Conservation (phyloP, 495 filamentous ascomycete species). For the Aspergillus mulundensis region DNA sequence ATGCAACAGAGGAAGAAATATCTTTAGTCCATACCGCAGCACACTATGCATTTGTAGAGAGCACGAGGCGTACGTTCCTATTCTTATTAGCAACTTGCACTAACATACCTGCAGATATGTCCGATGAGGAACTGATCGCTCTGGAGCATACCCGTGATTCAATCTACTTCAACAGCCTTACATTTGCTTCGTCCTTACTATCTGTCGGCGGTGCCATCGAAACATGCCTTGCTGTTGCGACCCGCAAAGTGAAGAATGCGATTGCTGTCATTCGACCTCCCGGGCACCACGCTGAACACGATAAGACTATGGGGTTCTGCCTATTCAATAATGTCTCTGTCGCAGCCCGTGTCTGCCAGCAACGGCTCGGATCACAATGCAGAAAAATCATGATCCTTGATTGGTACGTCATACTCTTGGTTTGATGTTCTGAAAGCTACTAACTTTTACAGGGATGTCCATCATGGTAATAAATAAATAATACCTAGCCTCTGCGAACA, state of each 20-base stretch:
- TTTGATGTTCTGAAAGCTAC: constrained; percentile 4
- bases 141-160: constrained; percentile 70
- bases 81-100: no score
- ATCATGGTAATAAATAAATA: constrained; percentile 49
- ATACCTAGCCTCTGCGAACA: background rate
- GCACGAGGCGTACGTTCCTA: constrained; percentile 43
- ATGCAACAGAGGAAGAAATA: constrained; percentile 73
- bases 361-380: constrained; percentile 67
- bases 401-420: constrained; percentile 61
- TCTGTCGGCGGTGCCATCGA: constrained; percentile 96
- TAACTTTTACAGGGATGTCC: constrained; percentile 54
- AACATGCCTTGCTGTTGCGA: constrained; percentile 79
- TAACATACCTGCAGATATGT: constrained; percentile 36
- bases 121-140: constrained; percentile 58
- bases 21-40: constrained; percentile 66
- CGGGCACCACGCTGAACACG: constrained; percentile 87
- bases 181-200: constrained; percentile 73
- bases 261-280: constrained; percentile 93
- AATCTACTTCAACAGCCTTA: constrained; percentile 81
- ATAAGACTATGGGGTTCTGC: constrained; percentile 88
- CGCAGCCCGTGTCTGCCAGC: constrained; percentile 77
- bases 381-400: constrained; percentile 90
- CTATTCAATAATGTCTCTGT: constrained; percentile 96
- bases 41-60: constrained; percentile 74
- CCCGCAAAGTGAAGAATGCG: constrained; percentile 79